These are phyloP conservation scores for Kurtzmaniella quercitrusa DNA, from an alignment of 1,139 yeast species.

Conservation along the genomic window DNA sequence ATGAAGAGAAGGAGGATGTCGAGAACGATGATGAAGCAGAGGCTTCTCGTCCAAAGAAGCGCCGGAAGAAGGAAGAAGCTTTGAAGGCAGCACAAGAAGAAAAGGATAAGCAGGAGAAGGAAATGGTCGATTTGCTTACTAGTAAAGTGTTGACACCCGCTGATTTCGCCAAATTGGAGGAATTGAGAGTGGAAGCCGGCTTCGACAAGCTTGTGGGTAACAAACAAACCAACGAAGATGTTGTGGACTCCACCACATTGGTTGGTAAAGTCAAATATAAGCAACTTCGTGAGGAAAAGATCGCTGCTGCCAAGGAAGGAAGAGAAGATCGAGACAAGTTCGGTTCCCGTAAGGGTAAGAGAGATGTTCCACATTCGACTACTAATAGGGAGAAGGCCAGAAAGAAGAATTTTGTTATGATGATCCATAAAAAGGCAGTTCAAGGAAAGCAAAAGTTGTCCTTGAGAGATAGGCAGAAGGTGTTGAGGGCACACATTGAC, in stretches of 20 bases:
- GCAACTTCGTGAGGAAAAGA: constrained; percentile 83
- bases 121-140: constrained; percentile 63
- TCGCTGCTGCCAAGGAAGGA: constrained; percentile 85
- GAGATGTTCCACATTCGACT: constrained; percentile 78
- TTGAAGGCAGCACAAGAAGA: constrained; percentile 23
- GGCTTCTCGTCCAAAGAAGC: constrained; percentile 21
- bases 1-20: constrained; percentile 7
- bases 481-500: constrained; percentile 76
- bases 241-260: constrained; percentile 73
- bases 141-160: constrained; percentile 90
- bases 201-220: constrained; percentile 68
- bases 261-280: constrained; percentile 86
- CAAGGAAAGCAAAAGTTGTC: constrained; percentile 92
- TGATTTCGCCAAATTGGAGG: constrained; percentile 92
- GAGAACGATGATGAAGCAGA: constrained; percentile 29
- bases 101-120: constrained; percentile 29
- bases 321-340: constrained; percentile 88
- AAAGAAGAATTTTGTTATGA: constrained; percentile 98
- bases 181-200: constrained; percentile 79
- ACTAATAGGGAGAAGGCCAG: constrained; percentile 95
- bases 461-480: constrained; percentile 84
- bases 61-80: constrained; percentile 15
- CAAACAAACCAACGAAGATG: constrained; percentile 66
- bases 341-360: constrained; percentile 82
- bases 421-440: constrained; percentile 90